phyloP scores from a whole-genome alignment of 2,329 filamentous ascomycete species.

The Cercospora janseana region DNA sequence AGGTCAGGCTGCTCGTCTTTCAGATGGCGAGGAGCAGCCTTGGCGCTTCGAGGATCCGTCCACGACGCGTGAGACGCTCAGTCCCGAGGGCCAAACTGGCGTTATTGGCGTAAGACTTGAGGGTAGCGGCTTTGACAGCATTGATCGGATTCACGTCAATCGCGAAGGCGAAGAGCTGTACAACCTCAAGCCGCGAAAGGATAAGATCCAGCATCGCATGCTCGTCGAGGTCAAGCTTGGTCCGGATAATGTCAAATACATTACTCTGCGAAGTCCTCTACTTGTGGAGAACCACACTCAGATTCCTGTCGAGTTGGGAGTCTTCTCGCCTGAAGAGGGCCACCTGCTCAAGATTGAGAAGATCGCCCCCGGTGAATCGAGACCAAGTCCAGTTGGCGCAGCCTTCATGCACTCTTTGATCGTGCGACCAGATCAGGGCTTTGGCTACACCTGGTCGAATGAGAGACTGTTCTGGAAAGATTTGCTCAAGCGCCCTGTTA shows the following conservation, averaged over 20 bases:
- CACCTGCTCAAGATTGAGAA: constrained; percentile 97
- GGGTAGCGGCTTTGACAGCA: constrained; percentile 87
- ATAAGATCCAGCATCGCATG: constrained; percentile 80
- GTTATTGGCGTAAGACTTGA: constrained; percentile 81
- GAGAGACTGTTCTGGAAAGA: constrained; percentile 93
- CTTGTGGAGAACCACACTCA: constrained; percentile 95
- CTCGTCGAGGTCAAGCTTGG: constrained; percentile 89
- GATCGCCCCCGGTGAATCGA: constrained; percentile 84
- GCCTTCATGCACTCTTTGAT: constrained; percentile 86
- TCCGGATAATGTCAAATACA: constrained; percentile 96
- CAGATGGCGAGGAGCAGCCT: constrained; percentile 84
- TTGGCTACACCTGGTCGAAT: constrained; percentile 92
- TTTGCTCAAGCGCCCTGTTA: constrained; percentile 76
- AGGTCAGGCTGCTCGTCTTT: constrained; percentile 71
- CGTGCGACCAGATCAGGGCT: constrained; percentile 88
- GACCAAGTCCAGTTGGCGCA: constrained; percentile 87
- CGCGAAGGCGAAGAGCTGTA: constrained; percentile 94
- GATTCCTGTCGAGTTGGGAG: constrained; percentile 88
- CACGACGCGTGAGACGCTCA: constrained; percentile 89
- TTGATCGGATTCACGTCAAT: constrained; percentile 84
- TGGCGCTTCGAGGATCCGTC: constrained; percentile 98
- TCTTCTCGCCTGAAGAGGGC: constrained; percentile 83
- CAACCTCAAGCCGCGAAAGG: constrained; percentile 80
- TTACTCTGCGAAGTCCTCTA: constrained; percentile 88
- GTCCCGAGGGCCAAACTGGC: constrained; percentile 76